Base-by-base conservation (phyloP, 1,139 yeast species). In the Debaryomyces nepalensis region DNA sequence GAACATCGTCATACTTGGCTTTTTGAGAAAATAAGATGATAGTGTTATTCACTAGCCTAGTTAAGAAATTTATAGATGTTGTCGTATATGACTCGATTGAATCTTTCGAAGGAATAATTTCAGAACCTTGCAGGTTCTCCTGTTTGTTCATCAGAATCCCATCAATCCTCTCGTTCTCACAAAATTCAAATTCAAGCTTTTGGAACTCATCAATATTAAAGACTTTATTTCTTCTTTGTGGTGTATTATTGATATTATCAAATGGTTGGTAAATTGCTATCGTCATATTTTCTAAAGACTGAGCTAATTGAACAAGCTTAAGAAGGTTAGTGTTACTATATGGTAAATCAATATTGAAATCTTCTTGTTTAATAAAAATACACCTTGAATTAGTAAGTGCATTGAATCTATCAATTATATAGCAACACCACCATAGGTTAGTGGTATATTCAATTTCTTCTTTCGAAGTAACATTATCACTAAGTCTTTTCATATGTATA, bases 351-450 rank as follows among this genome's bases (percentile, higher is more conserved):
- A 64, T 50, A 43, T 66, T 63, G 50, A 61, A 65, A 46, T 66
- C 71, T 18, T 61, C 65, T 26, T 54, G 57, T 26, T 56, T 49
- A 23, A 64, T 55, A 42, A 64, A 63, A 24, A 61, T 37, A 6
- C 60, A 53, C 10, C 69, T 43, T 15, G 57, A 53, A 45, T 62
- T 63, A 10, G 57, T 52, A 26, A 61, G 44, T 4, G 63, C 71
- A 48, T 62, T 68, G 51, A 67, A 59, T 19, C 72, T 47, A 48
- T 70, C 75, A 43, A 67, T 51, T 3, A 68, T 52, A 42, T 57
- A 68, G 42, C 69, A 55, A 30, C 61, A 53, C 72, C 73, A 70
- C 73, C 74, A 69, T 18, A 68, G 48, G 35, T 59, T 57, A n/a
- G 59, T 52, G 26, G 61, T 52, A 41, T 64, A 61, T 12, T 52